These are phyloP conservation scores for Macroventuria anomochaeta DNA, from an alignment of 2,329 filamentous ascomycete genomes.

Conservation along the genomic window DNA sequence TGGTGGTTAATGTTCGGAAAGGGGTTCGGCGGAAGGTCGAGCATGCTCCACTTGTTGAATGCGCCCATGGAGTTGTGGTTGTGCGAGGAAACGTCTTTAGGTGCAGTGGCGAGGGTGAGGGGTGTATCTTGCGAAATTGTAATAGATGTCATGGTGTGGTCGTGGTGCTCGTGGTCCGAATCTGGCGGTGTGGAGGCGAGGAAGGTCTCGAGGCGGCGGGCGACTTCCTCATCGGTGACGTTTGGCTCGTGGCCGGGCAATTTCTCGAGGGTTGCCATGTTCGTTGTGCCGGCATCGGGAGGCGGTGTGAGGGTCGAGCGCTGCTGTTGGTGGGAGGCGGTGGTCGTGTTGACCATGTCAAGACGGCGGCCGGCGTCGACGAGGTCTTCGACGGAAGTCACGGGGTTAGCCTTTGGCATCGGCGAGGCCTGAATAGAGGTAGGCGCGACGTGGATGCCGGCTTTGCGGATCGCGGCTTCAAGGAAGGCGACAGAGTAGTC, in stretches of 20 bases:
- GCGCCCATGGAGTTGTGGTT: background rate
- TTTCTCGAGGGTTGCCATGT: constrained; percentile 44
- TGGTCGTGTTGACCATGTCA: constrained; percentile 34
- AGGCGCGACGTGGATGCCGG: constrained; percentile 73
- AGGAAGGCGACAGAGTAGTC: constrained; percentile 95
- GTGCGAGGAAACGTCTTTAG: constrained; percentile 2
- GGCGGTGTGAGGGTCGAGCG: constrained; percentile 50
- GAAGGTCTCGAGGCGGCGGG: constrained; percentile 56
- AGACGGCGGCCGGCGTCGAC: constrained; percentile 54
- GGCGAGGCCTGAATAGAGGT: constrained; percentile 31
- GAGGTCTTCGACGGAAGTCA: constrained; percentile 55
- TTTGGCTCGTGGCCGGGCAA: constrained; percentile 30
- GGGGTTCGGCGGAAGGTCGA: constrained; percentile 26
- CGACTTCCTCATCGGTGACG: constrained; percentile 56
- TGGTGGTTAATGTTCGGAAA: constrained; percentile 42
- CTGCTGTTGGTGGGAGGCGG: constrained; percentile 18
- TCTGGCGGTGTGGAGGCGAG: constrained; percentile 59
- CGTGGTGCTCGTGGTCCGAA: constrained; percentile 47
- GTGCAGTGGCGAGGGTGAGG: constrained; percentile 14
- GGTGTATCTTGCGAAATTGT: constrained; percentile 36
- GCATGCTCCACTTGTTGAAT: constrained; percentile 31
- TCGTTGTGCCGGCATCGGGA: constrained; percentile 47
- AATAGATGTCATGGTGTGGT: constrained; percentile 38
- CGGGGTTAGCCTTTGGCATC: constrained; percentile 36
- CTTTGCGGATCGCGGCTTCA: constrained; percentile 89